Base-by-base conservation (phyloP, 495 filamentous ascomycete species). In the Cenococcum geophilum region DNA sequence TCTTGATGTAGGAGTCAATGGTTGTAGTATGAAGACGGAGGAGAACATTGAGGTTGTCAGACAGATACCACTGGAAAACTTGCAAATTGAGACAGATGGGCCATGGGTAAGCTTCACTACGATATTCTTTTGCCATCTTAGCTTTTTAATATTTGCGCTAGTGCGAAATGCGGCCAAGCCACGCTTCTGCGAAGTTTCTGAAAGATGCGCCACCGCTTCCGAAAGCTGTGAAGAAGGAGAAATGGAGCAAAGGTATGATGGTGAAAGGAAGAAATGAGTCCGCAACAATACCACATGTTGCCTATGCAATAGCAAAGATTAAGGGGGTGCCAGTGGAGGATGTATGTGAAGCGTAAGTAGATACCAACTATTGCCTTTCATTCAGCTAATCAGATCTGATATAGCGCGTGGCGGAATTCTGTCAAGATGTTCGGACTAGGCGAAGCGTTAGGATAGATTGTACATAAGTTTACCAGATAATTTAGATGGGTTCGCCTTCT, bases 1-100 rank as follows among this genome's bases (percentile, higher is more conserved):
- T 3, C 75, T 96, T 43, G 85, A 95, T 69, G 81, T 97, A 54
- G 89, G 92, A 20, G 79, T 95, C 25, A 97, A 97, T 69, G 92
- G 92, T 21, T 96, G 92, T 72, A 90, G 86, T 66, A 81, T 97
- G 78, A 96, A 96, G 76, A 96, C 89, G 0, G 86, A 85, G 16
- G 90, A 93, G 71, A 96, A 95, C 60, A 77, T 95, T 20, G 85
- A 80, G 6, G 89, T 96, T 4, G 89, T 95, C 0, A 82, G 79
- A 59, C 82, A 86, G 62, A 80, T 96, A 23, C 86, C 84, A 5
- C 74, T 97, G 35, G 82, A 85, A 21, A 66, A 83, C 52, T 69
- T 97, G 50, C 92, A 95, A 80, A 81, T 97, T 48, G 91, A 97
- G 79, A 97, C 91, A 5, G 92, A 97, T 75, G 92, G 92, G 9